Evolutionary conservation across 257 asterid species (phyloP).

Genomic region (Nicotiana otophora): DNA sequence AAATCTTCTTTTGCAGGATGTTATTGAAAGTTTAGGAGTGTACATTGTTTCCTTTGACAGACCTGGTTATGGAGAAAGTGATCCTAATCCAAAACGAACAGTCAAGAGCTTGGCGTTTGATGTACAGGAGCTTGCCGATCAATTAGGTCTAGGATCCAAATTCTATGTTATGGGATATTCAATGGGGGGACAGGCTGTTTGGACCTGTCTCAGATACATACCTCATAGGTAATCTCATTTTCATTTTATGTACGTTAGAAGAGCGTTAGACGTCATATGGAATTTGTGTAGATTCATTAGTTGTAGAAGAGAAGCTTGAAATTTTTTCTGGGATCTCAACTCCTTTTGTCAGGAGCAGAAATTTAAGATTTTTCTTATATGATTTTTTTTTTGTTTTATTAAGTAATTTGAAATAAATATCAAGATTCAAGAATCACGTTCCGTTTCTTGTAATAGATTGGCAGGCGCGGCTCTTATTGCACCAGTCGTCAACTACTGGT

Average conservation of each 20-base stretch:
- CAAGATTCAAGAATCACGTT: not conserved
- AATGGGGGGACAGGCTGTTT: slow-evolving; percentile 78
- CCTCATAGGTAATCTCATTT: slow-evolving; percentile 63
- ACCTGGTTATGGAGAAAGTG: slow-evolving; percentile 96
- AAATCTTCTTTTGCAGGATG: slow-evolving; percentile 35
- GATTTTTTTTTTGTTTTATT: not conserved
- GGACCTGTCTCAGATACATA: slow-evolving; percentile 85
- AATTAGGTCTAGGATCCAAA: slow-evolving; percentile 67
- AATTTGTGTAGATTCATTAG: not conserved
- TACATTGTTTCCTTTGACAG: slow-evolving; percentile 74
- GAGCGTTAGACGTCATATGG: not conserved
- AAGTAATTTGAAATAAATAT: not conserved
- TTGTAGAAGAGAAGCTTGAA: slow-evolving; percentile 16
- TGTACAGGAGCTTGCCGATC: slow-evolving; percentile 83
- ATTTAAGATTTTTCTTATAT: not conserved
- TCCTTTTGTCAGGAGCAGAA: not conserved
- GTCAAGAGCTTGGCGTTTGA: slow-evolving; percentile 60
- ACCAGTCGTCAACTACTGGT: slow-evolving; percentile 79
- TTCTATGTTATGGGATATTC: slow-evolving; percentile 74
- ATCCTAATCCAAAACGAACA: slow-evolving; percentile 67
- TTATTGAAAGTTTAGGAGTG: slow-evolving; percentile 54
- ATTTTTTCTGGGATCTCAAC: slow-evolving; percentile 32
- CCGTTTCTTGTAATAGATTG: slow-evolving; percentile 44
- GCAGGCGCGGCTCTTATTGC: slow-evolving; percentile 76
- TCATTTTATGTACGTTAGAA: not conserved